phyloP scores from a whole-genome alignment of 805 yeast species.

The Barnettozyma pratensis region DNA sequence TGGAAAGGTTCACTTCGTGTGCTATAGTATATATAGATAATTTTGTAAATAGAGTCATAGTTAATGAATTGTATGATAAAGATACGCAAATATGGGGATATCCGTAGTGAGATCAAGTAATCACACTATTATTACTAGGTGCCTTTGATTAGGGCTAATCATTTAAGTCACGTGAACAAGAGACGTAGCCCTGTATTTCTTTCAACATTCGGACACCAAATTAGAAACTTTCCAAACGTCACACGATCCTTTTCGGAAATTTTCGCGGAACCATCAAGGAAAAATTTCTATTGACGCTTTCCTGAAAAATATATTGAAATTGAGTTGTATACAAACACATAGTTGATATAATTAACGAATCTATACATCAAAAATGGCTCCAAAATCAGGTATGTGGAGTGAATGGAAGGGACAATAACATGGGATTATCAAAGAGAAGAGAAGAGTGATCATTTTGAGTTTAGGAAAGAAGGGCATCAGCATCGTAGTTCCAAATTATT shows the following conservation, averaged over 20 bases:
- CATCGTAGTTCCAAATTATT: background rate
- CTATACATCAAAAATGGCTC: conserved; percentile 37
- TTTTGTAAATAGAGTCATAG: conserved; percentile 10
- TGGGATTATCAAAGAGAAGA: background rate
- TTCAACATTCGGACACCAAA: background rate
- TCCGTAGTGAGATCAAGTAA: too few species aligned
- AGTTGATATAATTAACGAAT: conserved; percentile 2
- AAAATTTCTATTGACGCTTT: background rate
- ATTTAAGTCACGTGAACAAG: background rate
- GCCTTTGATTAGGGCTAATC: background rate
- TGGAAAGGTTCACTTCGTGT: too few species aligned
- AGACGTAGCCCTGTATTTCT: too few species aligned
- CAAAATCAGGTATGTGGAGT: conserved; percentile 46
- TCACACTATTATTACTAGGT: too few species aligned
- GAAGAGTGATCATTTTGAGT: background rate
- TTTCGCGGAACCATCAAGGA: conserved; percentile 1
- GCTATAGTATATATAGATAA: background rate
- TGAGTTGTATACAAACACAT: background rate
- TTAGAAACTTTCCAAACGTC: background rate
- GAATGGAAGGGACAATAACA: background rate
- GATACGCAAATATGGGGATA: background rate
- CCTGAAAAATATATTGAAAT: conserved; percentile 5
- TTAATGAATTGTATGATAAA: conserved; percentile 10
- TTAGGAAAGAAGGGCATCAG: too few species aligned
- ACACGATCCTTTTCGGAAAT: background rate